Base-by-base conservation (phyloP, 2,329 filamentous ascomycete genomes). In the Sordariomycetes sp. region DNA sequence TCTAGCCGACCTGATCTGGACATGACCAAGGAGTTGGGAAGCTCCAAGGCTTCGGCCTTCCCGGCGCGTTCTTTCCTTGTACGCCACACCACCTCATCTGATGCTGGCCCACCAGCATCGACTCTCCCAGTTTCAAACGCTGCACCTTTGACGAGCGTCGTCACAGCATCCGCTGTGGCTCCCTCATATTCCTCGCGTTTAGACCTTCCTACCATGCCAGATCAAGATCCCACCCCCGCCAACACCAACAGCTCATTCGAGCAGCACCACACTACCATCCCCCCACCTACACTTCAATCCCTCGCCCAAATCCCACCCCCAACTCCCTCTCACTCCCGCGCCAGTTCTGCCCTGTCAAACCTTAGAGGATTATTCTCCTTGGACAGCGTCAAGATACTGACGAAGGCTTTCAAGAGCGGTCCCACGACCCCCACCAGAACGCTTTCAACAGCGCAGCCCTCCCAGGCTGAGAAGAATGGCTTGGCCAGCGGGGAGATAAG, bases 341-440 rank as follows among this genome's bases (percentile, higher is more conserved):
- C 70, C 74, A 81, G 51, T 22, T 54, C 57, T 48, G 37, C 52
- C 34, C 34, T 43, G 40, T 54, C 57, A 24, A 34, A 40, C n/a
- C 53, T 59, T 14, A 48, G 32, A 52, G 53, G 40, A 70, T 86
- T 82, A 74, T 80, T 81, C 71, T 83, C 85, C 70, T 76, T 83
- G 78, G 79, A 82, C 74, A 80, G 82, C 77, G 80, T 88, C 73
- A 88, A 83, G 79, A 88, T 87, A 89, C 92, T 97, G 90, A 97
- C 91, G 83, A 81, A 85, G 81, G 83, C 84, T 73, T 77, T 84
- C 79, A 96, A 97, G 92, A 96, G 90, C 78, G 94, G 90, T 66
- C 89, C 90, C 65, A 86, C 91, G 61, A 92, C 93, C 65, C 95
- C 93, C 59, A 93, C 90, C 63, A 87, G 93, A 74, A 89, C 92